Conservation (phyloP, 345 rosid genomes). For the Populus ilicifolia region DNA sequence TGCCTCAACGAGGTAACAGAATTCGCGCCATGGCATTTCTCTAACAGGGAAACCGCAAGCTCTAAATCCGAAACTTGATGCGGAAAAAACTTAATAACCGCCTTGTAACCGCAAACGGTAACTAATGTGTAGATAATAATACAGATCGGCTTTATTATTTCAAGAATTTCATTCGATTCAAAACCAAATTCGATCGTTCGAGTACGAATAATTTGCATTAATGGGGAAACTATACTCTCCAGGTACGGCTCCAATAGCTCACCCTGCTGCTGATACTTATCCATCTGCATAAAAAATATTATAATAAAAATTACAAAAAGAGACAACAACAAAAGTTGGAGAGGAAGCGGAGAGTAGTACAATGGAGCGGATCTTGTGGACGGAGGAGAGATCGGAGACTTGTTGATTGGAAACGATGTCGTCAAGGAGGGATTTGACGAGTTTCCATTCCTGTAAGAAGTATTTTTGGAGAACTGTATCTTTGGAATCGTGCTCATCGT, state of each 20-base stretch:
- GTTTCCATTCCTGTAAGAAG: conserved; percentile 83
- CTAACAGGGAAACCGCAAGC: conserved; percentile 77
- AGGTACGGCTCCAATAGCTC: conserved; percentile 85
- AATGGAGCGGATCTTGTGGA: conserved; percentile 74
- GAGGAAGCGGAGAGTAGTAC: conserved; percentile 32
- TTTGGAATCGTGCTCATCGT: conserved; percentile 70
- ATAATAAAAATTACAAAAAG: too few species aligned
- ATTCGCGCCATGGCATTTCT: conserved; percentile 61
- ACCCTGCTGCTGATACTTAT: conserved; percentile 89
- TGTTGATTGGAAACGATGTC: conserved; percentile 59
- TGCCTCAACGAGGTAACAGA: conserved; percentile 66
- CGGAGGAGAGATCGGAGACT: conserved; percentile 57
- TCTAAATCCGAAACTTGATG: conserved; percentile 93
- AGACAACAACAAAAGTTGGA: neutral
- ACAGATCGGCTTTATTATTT: conserved; percentile 68
- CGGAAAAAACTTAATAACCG: conserved; percentile 82
- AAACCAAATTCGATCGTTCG: conserved; percentile 49
- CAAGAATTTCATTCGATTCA: conserved; percentile 49
- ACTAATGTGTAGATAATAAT: conserved; percentile 76
- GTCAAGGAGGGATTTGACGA: conserved; percentile 68
- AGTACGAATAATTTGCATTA: conserved; percentile 67
- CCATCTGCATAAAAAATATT: conserved; percentile 47
- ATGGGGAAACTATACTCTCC: conserved; percentile 74
- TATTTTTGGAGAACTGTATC: conserved; percentile 70
- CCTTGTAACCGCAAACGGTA: conserved; percentile 87